phyloP scores from a whole-genome alignment of 2,329 filamentous ascomycete genomes.

The Trichophyton mentagrophytes region DNA sequence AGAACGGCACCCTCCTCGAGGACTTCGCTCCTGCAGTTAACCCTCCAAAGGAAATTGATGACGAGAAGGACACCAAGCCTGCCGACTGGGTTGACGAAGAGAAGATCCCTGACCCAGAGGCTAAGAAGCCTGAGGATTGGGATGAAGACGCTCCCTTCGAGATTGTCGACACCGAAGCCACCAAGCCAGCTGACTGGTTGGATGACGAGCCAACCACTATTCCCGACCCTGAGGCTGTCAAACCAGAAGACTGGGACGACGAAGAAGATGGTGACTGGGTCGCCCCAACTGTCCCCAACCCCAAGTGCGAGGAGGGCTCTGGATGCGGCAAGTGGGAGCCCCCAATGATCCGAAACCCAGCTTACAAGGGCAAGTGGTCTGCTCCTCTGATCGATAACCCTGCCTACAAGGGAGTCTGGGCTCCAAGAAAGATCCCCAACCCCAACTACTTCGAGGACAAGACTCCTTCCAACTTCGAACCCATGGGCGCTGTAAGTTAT shows the following conservation, averaged over 20 bases:
- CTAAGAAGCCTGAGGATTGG: conserved; percentile 96
- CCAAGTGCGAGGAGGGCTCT: conserved; percentile 85
- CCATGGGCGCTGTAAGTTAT: conserved; percentile 80
- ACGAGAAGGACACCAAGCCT: conserved; percentile 85
- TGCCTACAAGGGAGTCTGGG: conserved; percentile 92
- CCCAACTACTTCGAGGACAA: conserved; percentile 95
- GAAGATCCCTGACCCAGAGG: conserved; percentile 81
- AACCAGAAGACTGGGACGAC: conserved; percentile 99
- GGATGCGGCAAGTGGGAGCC: conserved; percentile 88
- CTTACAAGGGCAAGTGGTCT: conserved; percentile 98
- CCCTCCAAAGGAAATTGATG: conserved; percentile 87
- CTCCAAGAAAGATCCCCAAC: conserved; percentile 92
- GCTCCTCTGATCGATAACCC: conserved; percentile 93
- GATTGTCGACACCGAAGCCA: conserved; percentile 85
- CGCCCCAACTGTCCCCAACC: conserved; percentile 79
- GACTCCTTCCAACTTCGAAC: conserved; percentile 90
- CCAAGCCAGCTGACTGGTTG: conserved; percentile 90
- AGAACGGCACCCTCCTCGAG: conserved; percentile 83
- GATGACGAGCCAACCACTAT: conserved; percentile 72
- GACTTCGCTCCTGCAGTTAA: conserved; percentile 92
- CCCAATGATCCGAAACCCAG: conserved; percentile 87
- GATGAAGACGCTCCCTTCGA: conserved; percentile 96
- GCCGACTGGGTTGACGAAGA: conserved; percentile 91
- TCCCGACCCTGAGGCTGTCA: conserved; percentile 85
- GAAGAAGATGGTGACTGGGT: conserved; percentile 99